Evolutionary conservation across 1,139 yeast species (phyloP), one percentile per base, ranked within the genome.

Genomic region (Candida albicans): DNA sequence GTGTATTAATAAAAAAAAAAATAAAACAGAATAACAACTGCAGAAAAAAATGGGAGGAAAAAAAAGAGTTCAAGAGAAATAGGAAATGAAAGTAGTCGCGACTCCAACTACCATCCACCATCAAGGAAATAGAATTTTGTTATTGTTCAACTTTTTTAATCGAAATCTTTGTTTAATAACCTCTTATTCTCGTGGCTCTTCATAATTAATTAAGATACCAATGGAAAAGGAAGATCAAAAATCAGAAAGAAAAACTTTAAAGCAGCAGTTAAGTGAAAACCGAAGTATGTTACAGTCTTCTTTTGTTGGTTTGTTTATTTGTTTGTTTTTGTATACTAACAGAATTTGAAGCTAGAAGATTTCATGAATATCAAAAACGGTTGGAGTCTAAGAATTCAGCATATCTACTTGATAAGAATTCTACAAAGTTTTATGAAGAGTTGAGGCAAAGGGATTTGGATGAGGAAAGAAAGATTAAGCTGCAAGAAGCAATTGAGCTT

Each of bases 371-470:
- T 42, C 68, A 64, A 47, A 57, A 61, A 35, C 59, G 61, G 45
- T 47, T 70, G 41, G 73, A 68, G 40, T 58, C 62, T 1, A 64
- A 62, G 24, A 73, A 71, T 48, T 68, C 76, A 0, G 58, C 73
- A 0, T 68, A 69, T 44, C 68, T 67, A 43, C 50, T 73, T 35
- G 66, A 63, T 43, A 64, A 58, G 12, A 58, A 61, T 34, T 65
- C 73, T 7, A 52, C 65, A 8, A 49, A 53, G 28, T 67, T 56
- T 45, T 68, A 64, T 46, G 56, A 61, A 7, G 44, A 53, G 28
- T 51, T 69, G 33, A 46, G 52, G 35, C 45, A 47, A 25, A 42
- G 54, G 28, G 61, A 58, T 26, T 40, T 40, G 15, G 51, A 48
- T 8, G 45, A 54, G 33, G 64, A 59, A 25, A 10, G 28, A 35